Evolutionary conservation across 1,284 basidiomycete genomes (phyloP).

Genomic region (Ustanciosporium gigantosporum): DNA sequence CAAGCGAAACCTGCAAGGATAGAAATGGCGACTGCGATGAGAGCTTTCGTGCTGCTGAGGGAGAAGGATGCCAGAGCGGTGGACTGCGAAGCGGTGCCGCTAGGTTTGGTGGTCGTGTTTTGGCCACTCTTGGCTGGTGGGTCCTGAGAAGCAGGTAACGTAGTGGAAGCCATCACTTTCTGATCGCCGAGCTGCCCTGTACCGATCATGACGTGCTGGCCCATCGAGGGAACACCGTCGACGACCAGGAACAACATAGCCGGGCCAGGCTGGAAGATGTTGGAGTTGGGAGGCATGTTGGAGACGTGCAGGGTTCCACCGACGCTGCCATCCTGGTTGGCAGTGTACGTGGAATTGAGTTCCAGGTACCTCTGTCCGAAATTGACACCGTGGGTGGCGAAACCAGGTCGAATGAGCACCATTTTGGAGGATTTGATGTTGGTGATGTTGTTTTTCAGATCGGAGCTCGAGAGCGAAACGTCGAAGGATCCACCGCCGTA

Average conservation of each 20-base stretch:
- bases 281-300: conserved; percentile 59
- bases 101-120: neutral
- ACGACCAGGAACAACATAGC: conserved; percentile 75
- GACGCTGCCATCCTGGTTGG: conserved; percentile 73
- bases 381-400: conserved; percentile 56
- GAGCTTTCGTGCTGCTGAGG: too few species aligned
- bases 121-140: conserved; percentile 11
- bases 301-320: conserved; percentile 72
- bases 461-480: conserved; percentile 61
- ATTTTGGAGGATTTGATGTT: conserved; percentile 71
- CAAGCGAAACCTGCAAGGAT: neutral
- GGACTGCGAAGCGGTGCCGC: too few species aligned
- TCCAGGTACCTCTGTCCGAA: conserved; percentile 62
- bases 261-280: conserved; percentile 75
- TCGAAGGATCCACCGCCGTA: conserved; percentile 85
- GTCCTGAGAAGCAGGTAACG: conserved; percentile 24
- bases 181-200: conserved; percentile 37
- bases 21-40: too few species aligned
- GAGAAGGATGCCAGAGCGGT: too few species aligned
- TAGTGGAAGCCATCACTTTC: conserved; percentile 7
- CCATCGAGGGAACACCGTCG: conserved; percentile 71
- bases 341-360: conserved; percentile 76
- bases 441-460: conserved; percentile 52
- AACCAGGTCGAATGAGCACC: conserved; percentile 62
- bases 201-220: conserved; percentile 65